Conservation (phyloP, 2,329 filamentous ascomycete species). For the Cytospora piceae region DNA sequence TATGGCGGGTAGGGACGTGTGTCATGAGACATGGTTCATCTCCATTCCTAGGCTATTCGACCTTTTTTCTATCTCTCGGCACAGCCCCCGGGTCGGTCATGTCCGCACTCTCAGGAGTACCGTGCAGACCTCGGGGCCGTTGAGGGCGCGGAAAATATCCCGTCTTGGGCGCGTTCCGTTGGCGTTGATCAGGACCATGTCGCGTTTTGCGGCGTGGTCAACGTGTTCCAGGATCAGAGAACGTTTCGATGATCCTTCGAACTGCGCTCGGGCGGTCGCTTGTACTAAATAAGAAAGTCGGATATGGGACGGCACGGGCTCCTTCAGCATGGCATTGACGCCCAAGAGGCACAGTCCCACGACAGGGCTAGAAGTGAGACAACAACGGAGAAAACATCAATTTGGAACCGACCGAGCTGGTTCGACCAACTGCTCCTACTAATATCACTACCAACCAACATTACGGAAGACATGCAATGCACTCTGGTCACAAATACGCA, state of each 20-base stretch:
- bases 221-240: background rate
- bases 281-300: background rate
- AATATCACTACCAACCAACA: background rate
- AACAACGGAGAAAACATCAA: background rate
- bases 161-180: background rate
- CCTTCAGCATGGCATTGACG: background rate
- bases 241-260: background rate
- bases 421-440: background rate
- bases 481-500: background rate
- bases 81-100: background rate
- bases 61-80: background rate
- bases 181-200: background rate
- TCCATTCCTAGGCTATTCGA: background rate
- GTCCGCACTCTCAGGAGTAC: background rate
- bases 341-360: background rate
- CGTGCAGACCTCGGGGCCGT: background rate
- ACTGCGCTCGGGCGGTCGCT: background rate
- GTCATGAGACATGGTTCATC: constrained; percentile 8
- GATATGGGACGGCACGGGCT: background rate
- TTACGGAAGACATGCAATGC: background rate
- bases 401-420: background rate
- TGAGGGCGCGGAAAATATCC: background rate
- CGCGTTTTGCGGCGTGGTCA: background rate
- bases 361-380: background rate
- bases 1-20: constrained; percentile 3